Evolutionary conservation across 805 yeast genomes (phyloP).

Genomic region (Candida pseudoglaebosa): DNA sequence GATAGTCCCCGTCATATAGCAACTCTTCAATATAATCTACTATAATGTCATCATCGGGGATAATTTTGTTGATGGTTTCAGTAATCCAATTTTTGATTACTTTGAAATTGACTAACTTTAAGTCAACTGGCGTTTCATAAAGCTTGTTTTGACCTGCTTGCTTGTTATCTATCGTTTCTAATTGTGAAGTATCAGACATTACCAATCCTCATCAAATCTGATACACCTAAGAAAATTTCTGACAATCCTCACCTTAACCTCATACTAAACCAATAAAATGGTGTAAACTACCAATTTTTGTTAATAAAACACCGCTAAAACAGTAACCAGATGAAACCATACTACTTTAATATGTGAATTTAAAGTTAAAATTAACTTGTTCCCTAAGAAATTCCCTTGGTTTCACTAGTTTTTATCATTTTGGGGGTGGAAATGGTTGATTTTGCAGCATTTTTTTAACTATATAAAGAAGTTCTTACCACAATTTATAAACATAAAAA

Average conservation of each 20-base stretch:
- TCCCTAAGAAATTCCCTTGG: neutral
- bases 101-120: constrained; percentile 33
- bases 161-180: too few relatives aligned
- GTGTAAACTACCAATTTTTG: too few relatives aligned
- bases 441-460: neutral
- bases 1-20: constrained; percentile 27
- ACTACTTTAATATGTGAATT: too few relatives aligned
- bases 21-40: constrained; percentile 44
- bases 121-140: constrained; percentile 14
- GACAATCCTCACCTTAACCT: too few relatives aligned
- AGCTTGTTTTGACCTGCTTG: constrained; percentile 1
- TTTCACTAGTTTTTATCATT: neutral
- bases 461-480: neutral
- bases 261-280: too few relatives aligned
- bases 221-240: too few relatives aligned
- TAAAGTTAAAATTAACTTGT: too few relatives aligned
- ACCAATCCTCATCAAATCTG: too few relatives aligned
- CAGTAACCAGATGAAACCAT: too few relatives aligned
- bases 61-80: constrained; percentile 24
- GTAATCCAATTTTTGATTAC: constrained; percentile 42
- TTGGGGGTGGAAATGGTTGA: neutral
- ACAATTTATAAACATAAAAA: neutral
- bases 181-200: too few relatives aligned
- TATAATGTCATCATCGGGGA: constrained; percentile 52
- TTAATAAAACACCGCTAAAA: too few relatives aligned